A percentile compares a stretch with the other conserved stretches of the same genome.
Evolutionary conservation across 75 land plant genomes (phyloP).

Genomic region (Isoetes taiwanensis): DNA sequence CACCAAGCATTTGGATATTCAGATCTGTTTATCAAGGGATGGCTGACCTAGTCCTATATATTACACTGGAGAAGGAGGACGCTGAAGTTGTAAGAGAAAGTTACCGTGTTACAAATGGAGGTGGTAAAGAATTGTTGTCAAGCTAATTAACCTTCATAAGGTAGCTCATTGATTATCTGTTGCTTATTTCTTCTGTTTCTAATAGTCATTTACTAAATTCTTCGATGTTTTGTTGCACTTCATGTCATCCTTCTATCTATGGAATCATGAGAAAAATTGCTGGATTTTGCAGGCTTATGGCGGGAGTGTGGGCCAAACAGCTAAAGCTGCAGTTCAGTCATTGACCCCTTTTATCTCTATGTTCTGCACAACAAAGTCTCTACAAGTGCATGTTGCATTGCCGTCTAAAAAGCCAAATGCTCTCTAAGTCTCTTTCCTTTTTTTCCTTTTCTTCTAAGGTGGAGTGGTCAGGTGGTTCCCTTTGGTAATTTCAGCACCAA

Average conservation of each 20-base stretch:
- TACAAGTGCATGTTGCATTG: too few species aligned
- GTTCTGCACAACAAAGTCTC: too few species aligned
- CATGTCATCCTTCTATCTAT: too few species aligned
- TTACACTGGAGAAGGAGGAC: slow-evolving; percentile 34
- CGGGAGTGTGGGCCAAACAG: slow-evolving; percentile 28
- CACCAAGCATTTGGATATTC: too few species aligned
- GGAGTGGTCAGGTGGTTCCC: too few species aligned
- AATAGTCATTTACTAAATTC: not conserved
- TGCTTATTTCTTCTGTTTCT: not conserved
- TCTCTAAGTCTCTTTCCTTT: too few species aligned
- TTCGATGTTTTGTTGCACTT: not conserved
- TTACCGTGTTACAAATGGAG: slow-evolving; percentile 40
- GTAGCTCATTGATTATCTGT: slow-evolving; percentile 11
- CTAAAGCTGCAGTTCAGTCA: slow-evolving; percentile 68
- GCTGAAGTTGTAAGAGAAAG: slow-evolving; percentile 51
- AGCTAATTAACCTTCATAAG: slow-evolving; percentile 47
- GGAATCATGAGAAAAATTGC: not conserved
- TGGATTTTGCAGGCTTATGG: slow-evolving; percentile 38
- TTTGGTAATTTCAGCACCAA: too few species aligned
- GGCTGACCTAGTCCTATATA: not conserved
- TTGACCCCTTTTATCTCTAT: too few species aligned
- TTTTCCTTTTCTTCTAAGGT: too few species aligned
- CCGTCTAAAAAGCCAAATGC: too few species aligned
- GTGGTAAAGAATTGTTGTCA: slow-evolving; percentile 34
- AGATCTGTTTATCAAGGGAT: too few species aligned